These are phyloP conservation scores for Pestalotiopsis sp. DNA, from an alignment of 2,329 filamentous ascomycete genomes.

Conservation along the genomic window DNA sequence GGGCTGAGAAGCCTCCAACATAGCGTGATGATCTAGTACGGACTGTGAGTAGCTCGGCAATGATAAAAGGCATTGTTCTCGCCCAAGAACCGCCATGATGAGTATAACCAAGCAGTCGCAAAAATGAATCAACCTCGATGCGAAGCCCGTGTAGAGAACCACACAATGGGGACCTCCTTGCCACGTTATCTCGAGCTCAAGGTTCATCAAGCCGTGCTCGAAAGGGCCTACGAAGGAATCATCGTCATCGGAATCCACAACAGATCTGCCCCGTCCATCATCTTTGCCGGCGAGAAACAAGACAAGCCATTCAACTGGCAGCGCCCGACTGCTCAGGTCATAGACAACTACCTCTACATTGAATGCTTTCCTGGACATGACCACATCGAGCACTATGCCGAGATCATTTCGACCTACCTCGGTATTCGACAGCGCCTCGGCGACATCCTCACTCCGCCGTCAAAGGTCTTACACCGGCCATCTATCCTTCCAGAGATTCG, in stretches of 20 bases:
- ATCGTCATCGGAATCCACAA: conserved; percentile 16
- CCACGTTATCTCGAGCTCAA: conserved; percentile 22
- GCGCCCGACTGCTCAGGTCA: conserved; percentile 18
- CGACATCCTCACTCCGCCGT: conserved; percentile 12
- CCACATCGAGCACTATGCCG: conserved; percentile 22
- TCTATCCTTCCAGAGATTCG: conserved; percentile 16
- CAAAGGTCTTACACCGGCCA: conserved; percentile 13
- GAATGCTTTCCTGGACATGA: conserved; percentile 24
- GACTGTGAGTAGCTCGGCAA: neutral
- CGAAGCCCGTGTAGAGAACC: conserved; percentile 18
- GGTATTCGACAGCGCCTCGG: conserved; percentile 8
- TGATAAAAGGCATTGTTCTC: neutral
- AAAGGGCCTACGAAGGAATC: conserved; percentile 18
- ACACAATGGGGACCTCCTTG: conserved; percentile 22
- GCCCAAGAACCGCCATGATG: neutral
- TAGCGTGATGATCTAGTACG: neutral
- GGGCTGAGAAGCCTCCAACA: no score
- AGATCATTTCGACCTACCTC: conserved; percentile 17
- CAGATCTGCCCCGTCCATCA: conserved; percentile 8
- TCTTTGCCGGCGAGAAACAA: conserved; percentile 22
- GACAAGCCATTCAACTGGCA: conserved; percentile 26
- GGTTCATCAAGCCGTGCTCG: conserved; percentile 20
- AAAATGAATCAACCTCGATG: conserved; percentile 8
- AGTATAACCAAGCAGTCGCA: neutral
- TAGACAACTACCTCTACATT: conserved; percentile 18